phyloP scores from a whole-genome alignment of 2,329 filamentous ascomycete species.

The Alternaria sp. region DNA sequence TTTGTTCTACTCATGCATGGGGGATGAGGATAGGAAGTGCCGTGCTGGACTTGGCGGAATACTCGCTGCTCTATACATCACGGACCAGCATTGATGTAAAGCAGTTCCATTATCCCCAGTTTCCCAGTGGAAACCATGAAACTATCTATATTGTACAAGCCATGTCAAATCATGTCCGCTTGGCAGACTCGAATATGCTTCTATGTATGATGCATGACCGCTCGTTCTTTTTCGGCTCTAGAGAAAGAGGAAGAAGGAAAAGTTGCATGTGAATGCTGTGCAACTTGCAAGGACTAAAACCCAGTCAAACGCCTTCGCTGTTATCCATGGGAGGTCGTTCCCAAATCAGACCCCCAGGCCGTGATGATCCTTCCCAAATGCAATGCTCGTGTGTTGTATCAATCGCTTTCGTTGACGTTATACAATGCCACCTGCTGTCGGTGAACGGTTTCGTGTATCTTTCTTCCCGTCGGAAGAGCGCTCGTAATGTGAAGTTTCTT shows the following conservation, averaged over 20 bases:
- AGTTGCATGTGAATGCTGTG: background rate
- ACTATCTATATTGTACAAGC: background rate
- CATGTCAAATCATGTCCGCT: background rate
- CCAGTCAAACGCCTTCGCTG: conserved; percentile 19
- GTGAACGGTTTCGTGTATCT: background rate
- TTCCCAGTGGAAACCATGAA: background rate
- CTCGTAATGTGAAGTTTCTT: background rate
- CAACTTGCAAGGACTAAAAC: conserved; percentile 1
- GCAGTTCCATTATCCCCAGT: background rate
- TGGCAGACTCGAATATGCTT: background rate
- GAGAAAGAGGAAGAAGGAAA: background rate
- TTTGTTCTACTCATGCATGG: no score
- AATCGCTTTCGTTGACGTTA: conserved; percentile 9
- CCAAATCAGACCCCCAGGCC: conserved; percentile 9
- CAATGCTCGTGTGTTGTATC: conserved; percentile 17
- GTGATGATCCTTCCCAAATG: conserved; percentile 15
- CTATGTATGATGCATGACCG: background rate
- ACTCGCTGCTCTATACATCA: no score
- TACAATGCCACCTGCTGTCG: conserved; percentile 8
- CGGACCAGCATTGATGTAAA: background rate
- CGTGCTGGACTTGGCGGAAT: no score
- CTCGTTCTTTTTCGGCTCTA: background rate
- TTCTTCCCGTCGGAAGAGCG: background rate
- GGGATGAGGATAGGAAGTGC: no score
- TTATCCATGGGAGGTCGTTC: conserved; percentile 4